Conservation (phyloP, 805 yeast genomes). For the Candida germanica region DNA sequence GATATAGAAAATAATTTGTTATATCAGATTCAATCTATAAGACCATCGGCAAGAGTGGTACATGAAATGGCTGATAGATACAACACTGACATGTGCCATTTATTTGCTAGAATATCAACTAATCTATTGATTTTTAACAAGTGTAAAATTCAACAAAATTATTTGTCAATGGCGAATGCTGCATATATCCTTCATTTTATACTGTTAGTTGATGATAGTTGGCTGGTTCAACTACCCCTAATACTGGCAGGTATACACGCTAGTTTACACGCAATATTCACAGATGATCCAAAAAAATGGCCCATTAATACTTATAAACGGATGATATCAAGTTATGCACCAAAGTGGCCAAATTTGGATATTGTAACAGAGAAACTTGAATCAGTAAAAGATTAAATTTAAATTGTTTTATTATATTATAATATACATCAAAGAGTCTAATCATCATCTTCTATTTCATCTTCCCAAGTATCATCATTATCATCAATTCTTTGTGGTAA, state of each 20-base stretch:
- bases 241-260: too few species aligned
- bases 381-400: background rate
- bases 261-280: too few species aligned
- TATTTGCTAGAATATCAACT: constrained; percentile 25
- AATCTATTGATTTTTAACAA: constrained; percentile 14
- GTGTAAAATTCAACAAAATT: background rate
- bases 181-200: constrained; percentile 1
- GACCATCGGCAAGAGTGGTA: too few species aligned
- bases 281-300: background rate
- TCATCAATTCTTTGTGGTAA: constrained; percentile 30
- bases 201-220: constrained; percentile 1
- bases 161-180: constrained; percentile 1
- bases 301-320: too few species aligned
- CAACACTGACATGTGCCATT: constrained; percentile 19
- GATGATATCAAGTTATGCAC: constrained; percentile 3
- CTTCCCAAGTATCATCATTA: constrained; percentile 51
- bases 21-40: too few species aligned
- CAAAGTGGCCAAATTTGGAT: constrained; percentile 2
- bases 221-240: constrained; percentile 5
- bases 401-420: background rate
- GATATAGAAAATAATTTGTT: too few species aligned
- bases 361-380: background rate
- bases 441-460: constrained; percentile 33
- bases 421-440: background rate
- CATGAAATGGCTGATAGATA: constrained; percentile 15